Base-by-base conservation (phyloP, 345 rosid species). In the Populus ilicifolia region DNA sequence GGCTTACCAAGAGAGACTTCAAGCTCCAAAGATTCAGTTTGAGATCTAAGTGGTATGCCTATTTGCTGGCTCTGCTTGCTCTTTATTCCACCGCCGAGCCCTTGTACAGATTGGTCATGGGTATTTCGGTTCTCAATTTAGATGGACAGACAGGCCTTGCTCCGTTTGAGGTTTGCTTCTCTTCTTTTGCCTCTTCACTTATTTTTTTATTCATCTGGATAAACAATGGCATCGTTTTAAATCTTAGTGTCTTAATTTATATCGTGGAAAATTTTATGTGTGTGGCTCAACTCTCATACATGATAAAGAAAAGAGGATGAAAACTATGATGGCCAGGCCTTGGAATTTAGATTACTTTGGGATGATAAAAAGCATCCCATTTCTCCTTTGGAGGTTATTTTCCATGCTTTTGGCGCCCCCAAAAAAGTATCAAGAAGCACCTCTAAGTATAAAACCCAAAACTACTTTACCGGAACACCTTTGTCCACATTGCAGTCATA, bases 61-160 rank as follows among this genome's bases (percentile, higher is more conserved):
- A 89, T 81, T 18, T 96, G 18, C 69, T 96, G 80, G 90, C 85
- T n/a, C 46, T 92, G 4, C 81, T 96, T 80, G 97, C 99, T 86
- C 88, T 76, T 72, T 92, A 81, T 86, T 78, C 87, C 78, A 87
- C 93, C 82, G 95, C 89, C 0, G 96, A 88, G 86, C 98, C 97
- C 68, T 82, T 96, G 79, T 96, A 89, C 88, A 88, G 98, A 77
- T 82, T 96, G 93, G 84, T 89, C 29, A 90, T 96, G 97, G 93
- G 98, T 21, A 78, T 96, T 79, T 96, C 99, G 8, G 67, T 89
- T 79, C 77, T 96, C 67, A 88, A 96, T 83, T 79, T 93, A 77
- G 98, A 91, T 83, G 93, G 92, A 71, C 89, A 87, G 78, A 78
- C 70, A 63, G 88, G 94, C 36, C 87, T 96, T 82, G 93, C 99